Base-by-base conservation (phyloP, 345 rosid genomes). In the Populus ilicifolia region DNA sequence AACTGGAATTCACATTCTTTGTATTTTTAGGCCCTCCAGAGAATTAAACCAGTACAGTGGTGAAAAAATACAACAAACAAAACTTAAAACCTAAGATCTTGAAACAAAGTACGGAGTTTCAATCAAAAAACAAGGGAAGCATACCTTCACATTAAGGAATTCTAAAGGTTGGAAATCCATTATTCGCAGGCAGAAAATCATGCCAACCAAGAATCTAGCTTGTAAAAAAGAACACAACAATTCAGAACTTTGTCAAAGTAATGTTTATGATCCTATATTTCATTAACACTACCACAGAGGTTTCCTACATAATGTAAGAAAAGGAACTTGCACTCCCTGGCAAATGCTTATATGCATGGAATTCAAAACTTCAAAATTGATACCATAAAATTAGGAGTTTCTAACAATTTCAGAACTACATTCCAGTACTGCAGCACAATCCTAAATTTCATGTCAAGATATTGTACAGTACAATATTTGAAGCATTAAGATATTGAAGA, bases 121-220 rank as follows among this genome's bases (percentile, higher is more conserved):
- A 75, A 76, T 36, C 9, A 69, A 73, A 61, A 36, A 64, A 16
- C 29, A 77, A 61, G 35, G 17, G 23, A 71, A 67, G 54, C 79
- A 71, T 81, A 90, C 98, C 97, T 96, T 96, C 73, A 93, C 92
- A 74, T 92, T 91, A 27, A 93, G 94, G 82, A 91, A 93, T 78
- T 96, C 96, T 65, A 97, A 97, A 39, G 94, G 97, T 81, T 88
- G 96, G 88, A 96, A 96, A 85, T 93, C 97, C 98, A 96, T 93
- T 73, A 92, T 87, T 98, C 93, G 88, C 76, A 84, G 16, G 35
- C 29, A 75, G 43, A 68, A 52, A 70, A 77, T 64, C 48, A 69
- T 35, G 25, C 27, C 64, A 59, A 23, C 64, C 33, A 52, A 76
- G 54, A 12, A 36, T 68, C 17, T 8, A 66, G 18, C 17, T 61